These are phyloP conservation scores for Petrea volubilis DNA, from an alignment of 257 asterid species.

Conservation along the genomic window DNA sequence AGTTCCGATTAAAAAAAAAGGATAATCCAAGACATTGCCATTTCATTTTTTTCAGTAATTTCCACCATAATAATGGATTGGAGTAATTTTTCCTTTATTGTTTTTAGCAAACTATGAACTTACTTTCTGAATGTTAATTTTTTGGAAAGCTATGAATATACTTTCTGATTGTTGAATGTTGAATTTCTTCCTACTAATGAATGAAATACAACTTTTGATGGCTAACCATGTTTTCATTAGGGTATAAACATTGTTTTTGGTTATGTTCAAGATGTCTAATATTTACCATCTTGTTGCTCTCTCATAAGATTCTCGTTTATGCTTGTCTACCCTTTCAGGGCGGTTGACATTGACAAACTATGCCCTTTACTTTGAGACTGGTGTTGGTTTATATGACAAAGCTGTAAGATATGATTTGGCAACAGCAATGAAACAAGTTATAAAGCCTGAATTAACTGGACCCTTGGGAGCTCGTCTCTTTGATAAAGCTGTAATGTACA, in stretches of 20 bases:
- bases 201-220: neutral
- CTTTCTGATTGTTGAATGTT: neutral
- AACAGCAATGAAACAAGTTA: slow-evolving; percentile 68
- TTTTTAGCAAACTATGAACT: slow-evolving; percentile 13
- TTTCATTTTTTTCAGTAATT: neutral
- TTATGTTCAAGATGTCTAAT: slow-evolving; percentile 11
- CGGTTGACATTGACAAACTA: slow-evolving; percentile 79
- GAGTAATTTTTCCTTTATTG: slow-evolving; percentile 1
- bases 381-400: slow-evolving; percentile 86
- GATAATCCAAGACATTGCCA: neutral
- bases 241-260: neutral
- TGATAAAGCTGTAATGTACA: slow-evolving; percentile 96
- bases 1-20: neutral
- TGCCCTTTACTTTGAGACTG: slow-evolving; percentile 87
- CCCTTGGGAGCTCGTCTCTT: slow-evolving; percentile 97
- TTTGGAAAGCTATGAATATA: neutral
- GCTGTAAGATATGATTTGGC: slow-evolving; percentile 86
- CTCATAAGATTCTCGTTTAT: slow-evolving; percentile 22
- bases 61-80: neutral
- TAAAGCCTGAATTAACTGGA: slow-evolving; percentile 92
- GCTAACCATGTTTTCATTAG: neutral
- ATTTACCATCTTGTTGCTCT: slow-evolving; percentile 16
- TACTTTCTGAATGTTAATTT: too few species aligned
- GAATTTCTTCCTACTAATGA: neutral
- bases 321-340: slow-evolving; percentile 50